A percentile compares a stretch with the other conserved stretches of the same genome.
phyloP scores from a whole-genome alignment of 192 early-diverging fungal species.

The Diversispora epigaea region DNA sequence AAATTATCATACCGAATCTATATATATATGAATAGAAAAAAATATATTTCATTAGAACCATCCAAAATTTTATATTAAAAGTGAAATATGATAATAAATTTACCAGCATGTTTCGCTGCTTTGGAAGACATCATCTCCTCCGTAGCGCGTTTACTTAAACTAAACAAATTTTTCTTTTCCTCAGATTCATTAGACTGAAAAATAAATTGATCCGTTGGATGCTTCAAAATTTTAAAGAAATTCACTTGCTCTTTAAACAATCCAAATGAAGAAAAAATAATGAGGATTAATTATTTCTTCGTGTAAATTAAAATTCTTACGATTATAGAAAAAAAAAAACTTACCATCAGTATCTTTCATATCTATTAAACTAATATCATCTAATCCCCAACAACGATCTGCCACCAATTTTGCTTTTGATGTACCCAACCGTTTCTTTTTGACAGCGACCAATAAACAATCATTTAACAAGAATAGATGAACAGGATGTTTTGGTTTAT shows the following conservation, averaged over 20 bases:
- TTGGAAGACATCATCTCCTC: slow-evolving; percentile 55
- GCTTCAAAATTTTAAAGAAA: slow-evolving; percentile 82
- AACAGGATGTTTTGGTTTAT: slow-evolving; percentile 73
- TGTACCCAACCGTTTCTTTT: slow-evolving; percentile 65
- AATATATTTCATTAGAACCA: neutral
- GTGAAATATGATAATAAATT: neutral
- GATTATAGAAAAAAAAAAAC: neutral
- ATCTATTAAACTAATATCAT: slow-evolving; percentile 83
- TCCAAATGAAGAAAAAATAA: neutral
- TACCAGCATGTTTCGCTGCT: slow-evolving; percentile 20
- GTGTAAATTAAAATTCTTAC: no score
- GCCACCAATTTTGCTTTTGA: slow-evolving; percentile 67
- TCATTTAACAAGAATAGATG: slow-evolving; percentile 85
- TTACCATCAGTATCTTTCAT: slow-evolving; percentile 75
- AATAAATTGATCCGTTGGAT: slow-evolving; percentile 72
- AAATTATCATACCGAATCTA: no score
- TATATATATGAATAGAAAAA: no score
- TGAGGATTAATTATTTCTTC: neutral
- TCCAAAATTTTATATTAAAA: neutral
- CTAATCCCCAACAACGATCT: slow-evolving; percentile 74
- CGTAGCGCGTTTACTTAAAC: slow-evolving; percentile 54
- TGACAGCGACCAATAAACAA: slow-evolving; percentile 73
- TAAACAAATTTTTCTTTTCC: slow-evolving; percentile 67
- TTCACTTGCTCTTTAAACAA: slow-evolving; percentile 36
- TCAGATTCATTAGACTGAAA: slow-evolving; percentile 67